Evolutionary conservation across 139 green algal genomes (phyloP).

Genomic region (Chlorella sp.): DNA sequence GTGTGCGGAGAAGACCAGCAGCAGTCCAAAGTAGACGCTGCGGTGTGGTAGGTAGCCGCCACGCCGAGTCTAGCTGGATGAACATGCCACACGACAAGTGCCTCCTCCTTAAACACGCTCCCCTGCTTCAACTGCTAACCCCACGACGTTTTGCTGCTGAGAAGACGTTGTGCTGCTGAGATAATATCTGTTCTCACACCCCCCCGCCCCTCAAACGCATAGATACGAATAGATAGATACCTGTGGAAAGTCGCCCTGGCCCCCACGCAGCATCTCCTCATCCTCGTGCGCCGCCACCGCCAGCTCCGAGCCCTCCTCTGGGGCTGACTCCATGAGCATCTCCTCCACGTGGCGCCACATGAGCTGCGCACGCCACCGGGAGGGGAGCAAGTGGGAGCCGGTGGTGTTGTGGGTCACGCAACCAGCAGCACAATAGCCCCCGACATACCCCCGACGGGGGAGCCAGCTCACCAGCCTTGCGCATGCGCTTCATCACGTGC

Average conservation of each 20-base stretch:
- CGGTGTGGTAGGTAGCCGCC: too few relatives aligned
- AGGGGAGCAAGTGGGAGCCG: neutral
- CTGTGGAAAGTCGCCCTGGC: neutral
- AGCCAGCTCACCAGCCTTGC: neutral
- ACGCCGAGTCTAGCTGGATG: neutral
- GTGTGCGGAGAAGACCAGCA: too few relatives aligned
- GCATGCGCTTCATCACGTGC: neutral
- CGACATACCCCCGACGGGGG: neutral
- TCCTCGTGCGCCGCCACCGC: neutral
- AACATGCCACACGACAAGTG: neutral
- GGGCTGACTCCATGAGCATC: neutral
- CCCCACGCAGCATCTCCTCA: neutral
- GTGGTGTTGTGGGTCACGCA: neutral
- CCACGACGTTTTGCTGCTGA: neutral
- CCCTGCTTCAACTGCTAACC: too few relatives aligned
- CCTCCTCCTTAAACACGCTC: too few relatives aligned
- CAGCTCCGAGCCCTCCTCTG: neutral
- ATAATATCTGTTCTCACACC: neutral
- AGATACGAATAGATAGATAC: too few relatives aligned
- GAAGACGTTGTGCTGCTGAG: neutral
- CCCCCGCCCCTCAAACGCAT: too few relatives aligned
- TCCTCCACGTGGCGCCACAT: neutral
- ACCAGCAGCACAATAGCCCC: neutral
- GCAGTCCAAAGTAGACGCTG: too few relatives aligned
- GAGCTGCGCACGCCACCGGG: neutral